These are phyloP conservation scores for Cladosporium sp. DNA, from an alignment of 2,329 filamentous ascomycete genomes.

Conservation along the genomic window DNA sequence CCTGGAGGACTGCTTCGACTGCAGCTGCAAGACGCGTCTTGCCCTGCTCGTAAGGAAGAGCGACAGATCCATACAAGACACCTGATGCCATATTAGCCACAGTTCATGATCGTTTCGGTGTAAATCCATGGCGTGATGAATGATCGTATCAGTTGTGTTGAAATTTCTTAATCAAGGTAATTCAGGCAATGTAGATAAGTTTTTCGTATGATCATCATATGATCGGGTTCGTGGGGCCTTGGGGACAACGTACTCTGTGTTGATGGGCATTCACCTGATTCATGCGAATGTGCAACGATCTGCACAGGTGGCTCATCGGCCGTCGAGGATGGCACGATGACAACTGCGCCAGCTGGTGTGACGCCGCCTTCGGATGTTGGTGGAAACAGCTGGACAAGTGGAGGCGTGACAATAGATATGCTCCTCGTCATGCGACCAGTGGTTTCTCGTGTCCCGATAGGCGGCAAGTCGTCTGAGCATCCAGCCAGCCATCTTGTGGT, in stretches of 20 bases:
- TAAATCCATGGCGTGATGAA: conserved; percentile 16
- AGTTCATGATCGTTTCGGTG: background rate
- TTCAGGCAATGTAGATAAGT: conserved; percentile 99
- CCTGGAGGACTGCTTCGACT: conserved; percentile 38
- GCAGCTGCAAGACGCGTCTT: conserved; percentile 35
- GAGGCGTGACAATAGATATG: conserved; percentile 63
- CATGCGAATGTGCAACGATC: conserved; percentile 71
- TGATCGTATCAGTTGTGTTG: conserved; percentile 69
- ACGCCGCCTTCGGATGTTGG: conserved; percentile 67
- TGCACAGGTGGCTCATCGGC: conserved; percentile 48
- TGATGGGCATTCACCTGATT: conserved; percentile 82
- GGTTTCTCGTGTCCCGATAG: background rate
- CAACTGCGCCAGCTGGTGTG: conserved; percentile 64
- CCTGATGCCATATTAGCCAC: conserved; percentile 39
- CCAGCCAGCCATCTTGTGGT: conserved; percentile 27
- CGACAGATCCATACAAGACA: conserved; percentile 52
- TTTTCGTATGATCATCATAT: conserved; percentile 81
- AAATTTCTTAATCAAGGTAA: conserved; percentile 65
- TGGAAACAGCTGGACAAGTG: conserved; percentile 62
- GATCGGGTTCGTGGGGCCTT: conserved; percentile 11
- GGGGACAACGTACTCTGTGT: conserved; percentile 73
- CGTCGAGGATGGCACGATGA: conserved; percentile 52
- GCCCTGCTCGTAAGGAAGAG: conserved; percentile 31
- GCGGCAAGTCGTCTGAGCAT: conserved; percentile 21
- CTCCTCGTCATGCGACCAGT: conserved; percentile 14